Evolutionary conservation across 352 stramenopile genomes (phyloP).

Genomic region (Phytophthora lateralis): DNA sequence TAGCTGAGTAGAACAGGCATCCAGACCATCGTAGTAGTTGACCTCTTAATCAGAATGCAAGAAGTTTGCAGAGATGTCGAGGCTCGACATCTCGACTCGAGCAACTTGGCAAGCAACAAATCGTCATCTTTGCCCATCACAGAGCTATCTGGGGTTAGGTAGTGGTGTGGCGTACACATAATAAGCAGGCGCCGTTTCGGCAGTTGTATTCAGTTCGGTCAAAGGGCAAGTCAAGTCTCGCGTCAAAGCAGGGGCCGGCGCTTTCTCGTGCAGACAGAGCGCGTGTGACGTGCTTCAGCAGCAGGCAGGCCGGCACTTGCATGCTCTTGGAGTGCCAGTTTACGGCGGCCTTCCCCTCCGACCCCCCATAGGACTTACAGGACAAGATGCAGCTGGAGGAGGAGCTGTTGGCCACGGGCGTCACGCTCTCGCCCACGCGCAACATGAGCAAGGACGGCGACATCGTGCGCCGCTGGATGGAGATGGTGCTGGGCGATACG

Average conservation of each 20-base stretch:
- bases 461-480: conserved; percentile 85
- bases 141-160: background rate
- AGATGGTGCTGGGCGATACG: conserved; percentile 89
- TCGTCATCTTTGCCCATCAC: too few relatives aligned
- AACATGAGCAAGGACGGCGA: conserved; percentile 58
- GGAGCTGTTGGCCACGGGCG: conserved; percentile 33
- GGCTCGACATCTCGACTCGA: too few relatives aligned
- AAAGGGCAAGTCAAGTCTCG: conserved; percentile 8
- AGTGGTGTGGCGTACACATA: conserved; percentile 1
- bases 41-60: too few relatives aligned
- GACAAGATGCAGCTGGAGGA: conserved; percentile 32
- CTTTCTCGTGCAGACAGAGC: conserved; percentile 25
- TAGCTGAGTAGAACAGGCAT: too few relatives aligned
- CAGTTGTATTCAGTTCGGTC: conserved; percentile 30
- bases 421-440: conserved; percentile 44
- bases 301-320: conserved; percentile 13
- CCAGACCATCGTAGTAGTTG: too few relatives aligned
- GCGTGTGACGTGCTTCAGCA: conserved; percentile 23
- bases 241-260: background rate
- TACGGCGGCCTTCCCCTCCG: conserved; percentile 11
- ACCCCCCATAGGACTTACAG: background rate
- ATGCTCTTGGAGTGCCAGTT: conserved; percentile 30
- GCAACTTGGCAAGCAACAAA: too few relatives aligned
- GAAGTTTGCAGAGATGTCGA: too few relatives aligned
- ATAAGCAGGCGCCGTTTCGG: conserved; percentile 11